Conservation (phyloP, 495 filamentous ascomycete species). For the Coniosporium apollinis region DNA sequence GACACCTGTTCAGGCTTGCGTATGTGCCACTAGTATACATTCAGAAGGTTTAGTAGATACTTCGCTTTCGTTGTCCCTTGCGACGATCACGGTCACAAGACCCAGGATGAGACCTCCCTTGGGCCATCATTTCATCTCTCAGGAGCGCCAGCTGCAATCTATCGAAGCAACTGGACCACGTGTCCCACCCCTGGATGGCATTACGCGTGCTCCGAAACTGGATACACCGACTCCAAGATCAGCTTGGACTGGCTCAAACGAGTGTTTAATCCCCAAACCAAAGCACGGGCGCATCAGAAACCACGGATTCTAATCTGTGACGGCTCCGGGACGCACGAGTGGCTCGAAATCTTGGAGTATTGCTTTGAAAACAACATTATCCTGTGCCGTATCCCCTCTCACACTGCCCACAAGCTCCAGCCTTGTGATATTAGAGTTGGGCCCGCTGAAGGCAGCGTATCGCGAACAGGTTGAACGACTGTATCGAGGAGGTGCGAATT, state of each 20-base stretch:
- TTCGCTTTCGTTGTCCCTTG: no score
- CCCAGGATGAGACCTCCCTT: no score
- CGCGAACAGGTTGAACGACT: conserved; percentile 8
- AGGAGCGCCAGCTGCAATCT: conserved; percentile 5
- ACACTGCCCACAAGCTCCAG: conserved; percentile 9
- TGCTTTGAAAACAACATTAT: conserved; percentile 11
- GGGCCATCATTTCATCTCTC: no score
- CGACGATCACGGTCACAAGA: no score
- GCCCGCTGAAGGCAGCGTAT: conserved; percentile 8
- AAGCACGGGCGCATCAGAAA: conserved; percentile 3
- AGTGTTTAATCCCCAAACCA: conserved; percentile 8
- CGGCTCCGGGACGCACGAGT: conserved; percentile 8
- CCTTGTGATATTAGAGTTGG: conserved; percentile 8
- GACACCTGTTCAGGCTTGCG: no score
- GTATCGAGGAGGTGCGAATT: conserved; percentile 4
- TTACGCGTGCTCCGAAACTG: conserved; percentile 7
- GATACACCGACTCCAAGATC: conserved; percentile 9
- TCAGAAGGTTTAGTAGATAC: no score
- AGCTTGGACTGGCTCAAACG: conserved; percentile 6
- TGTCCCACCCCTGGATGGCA: conserved; percentile 7
- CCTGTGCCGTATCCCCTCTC: conserved; percentile 9
- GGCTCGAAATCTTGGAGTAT: conserved; percentile 10
- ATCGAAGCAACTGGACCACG: conserved; percentile 8
- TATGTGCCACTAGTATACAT: no score
- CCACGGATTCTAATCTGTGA: conserved; percentile 8